Percentiles rank a stretch among this genome's conserved stretches.
These are phyloP conservation scores for Petunia secreta DNA, from an alignment of 257 asterid genomes.

Conservation along the genomic window DNA sequence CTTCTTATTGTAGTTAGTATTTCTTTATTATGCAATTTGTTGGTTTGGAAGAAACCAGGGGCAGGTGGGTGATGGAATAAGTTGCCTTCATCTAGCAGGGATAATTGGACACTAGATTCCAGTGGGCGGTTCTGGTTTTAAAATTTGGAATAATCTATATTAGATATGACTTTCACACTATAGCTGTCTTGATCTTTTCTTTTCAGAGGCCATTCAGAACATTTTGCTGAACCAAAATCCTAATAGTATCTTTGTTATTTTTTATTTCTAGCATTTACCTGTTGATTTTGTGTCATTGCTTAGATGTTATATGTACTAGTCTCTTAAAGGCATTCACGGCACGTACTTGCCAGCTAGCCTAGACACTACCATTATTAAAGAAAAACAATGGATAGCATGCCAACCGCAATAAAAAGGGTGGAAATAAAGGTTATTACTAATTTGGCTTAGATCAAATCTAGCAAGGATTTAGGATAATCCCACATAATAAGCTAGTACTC, in stretches of 20 bases:
- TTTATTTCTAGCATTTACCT: not conserved
- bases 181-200: not conserved
- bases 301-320: not conserved
- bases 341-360: too few relatives aligned
- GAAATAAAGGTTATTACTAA: not conserved
- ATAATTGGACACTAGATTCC: not conserved
- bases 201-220: not conserved
- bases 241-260: not conserved
- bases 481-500: not conserved
- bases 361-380: too few relatives aligned
- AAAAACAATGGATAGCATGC: not conserved
- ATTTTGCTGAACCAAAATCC: not conserved
- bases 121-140: slow-evolving; percentile 33
- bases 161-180: not conserved
- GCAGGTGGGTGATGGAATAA: slow-evolving; percentile 27
- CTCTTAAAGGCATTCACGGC: not conserved
- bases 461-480: not conserved
- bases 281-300: not conserved
- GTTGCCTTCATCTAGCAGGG: not conserved
- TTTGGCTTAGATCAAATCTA: not conserved
- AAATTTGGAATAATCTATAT: not conserved
- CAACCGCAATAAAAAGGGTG: not conserved
- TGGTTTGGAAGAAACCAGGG: slow-evolving; percentile 34
- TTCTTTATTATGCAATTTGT: not conserved
- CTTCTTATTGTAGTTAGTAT: not conserved